Evolutionary conservation across 2,329 filamentous ascomycete genomes (phyloP).

Genomic region (Fusarium humuli): DNA sequence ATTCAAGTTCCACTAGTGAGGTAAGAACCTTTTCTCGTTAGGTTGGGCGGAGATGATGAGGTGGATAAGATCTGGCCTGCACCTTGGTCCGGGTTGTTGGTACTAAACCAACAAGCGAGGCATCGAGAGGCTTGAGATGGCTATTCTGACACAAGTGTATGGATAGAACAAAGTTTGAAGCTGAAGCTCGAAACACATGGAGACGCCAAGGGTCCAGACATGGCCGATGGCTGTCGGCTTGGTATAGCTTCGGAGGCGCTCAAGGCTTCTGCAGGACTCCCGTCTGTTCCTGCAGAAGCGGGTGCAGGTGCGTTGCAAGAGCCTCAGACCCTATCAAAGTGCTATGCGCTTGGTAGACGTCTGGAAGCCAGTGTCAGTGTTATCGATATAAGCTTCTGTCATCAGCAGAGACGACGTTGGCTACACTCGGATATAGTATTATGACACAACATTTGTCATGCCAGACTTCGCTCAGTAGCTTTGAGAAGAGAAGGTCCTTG

Average conservation of each 20-base stretch:
- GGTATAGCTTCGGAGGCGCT: conserved; percentile 8
- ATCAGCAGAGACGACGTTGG: neutral
- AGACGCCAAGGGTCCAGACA: conserved; percentile 30
- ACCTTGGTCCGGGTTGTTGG: neutral
- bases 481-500: conserved; percentile 8
- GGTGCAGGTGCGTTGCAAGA: conserved; percentile 18
- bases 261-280: conserved; percentile 17
- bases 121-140: neutral
- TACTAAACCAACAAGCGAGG: conserved; percentile 1
- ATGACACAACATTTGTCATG: neutral
- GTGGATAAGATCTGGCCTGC: neutral
- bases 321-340: neutral
- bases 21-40: neutral
- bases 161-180: conserved; percentile 3
- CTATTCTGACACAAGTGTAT: conserved; percentile 8
- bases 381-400: neutral
- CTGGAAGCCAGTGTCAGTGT: conserved; percentile 1
- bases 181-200: conserved; percentile 23
- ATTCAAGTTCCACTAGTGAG: conserved; percentile 2
- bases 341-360: neutral
- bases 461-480: neutral
- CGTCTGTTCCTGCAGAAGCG: conserved; percentile 26
- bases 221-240: conserved; percentile 25
- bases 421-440: neutral
- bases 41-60: neutral